phyloP scores from a whole-genome alignment of 2,329 filamentous ascomycete genomes.

The Pestalotiopsis sp. region DNA sequence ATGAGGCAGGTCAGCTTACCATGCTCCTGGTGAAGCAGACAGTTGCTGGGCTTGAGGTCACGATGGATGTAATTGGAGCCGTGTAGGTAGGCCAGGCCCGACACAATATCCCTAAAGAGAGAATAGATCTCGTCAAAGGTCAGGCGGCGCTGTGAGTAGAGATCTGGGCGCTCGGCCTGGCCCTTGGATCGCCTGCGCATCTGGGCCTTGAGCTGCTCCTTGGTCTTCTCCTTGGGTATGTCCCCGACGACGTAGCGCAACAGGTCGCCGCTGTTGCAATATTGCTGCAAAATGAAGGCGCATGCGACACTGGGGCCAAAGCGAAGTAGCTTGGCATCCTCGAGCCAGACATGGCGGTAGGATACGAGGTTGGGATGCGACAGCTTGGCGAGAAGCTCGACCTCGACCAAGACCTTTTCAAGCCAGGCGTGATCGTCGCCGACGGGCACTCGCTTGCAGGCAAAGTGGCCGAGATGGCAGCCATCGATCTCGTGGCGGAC shows the following conservation, averaged over 20 bases:
- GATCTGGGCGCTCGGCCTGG: constrained; percentile 65
- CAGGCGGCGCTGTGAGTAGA: constrained; percentile 45
- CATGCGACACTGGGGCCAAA: constrained; percentile 93
- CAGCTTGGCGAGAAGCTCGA: constrained; percentile 87
- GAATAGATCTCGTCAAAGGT: constrained; percentile 94
- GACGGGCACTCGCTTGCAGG: constrained; percentile 95
- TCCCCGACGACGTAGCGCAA: constrained; percentile 83
- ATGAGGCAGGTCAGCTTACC: constrained; percentile 79
- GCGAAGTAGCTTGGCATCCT: constrained; percentile 79
- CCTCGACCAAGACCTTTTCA: constrained; percentile 90
- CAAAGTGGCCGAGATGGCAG: constrained; percentile 85
- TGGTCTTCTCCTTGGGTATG: constrained; percentile 63
- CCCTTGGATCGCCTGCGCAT: constrained; percentile 82
- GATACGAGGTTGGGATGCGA: constrained; percentile 95
- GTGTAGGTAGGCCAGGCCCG: constrained; percentile 87
- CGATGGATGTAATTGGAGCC: constrained; percentile 92
- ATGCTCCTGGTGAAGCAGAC: constrained; percentile 78
- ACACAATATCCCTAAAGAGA: constrained; percentile 93
- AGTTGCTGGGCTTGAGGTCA: constrained; percentile 95
- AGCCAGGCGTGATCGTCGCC: constrained; percentile 94
- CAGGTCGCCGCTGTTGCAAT: constrained; percentile 92
- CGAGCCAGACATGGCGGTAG: constrained; percentile 96
- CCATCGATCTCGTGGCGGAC: constrained; percentile 91
- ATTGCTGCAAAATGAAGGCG: constrained; percentile 96
- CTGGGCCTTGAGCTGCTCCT: constrained; percentile 86